Percentiles rank a stretch among this genome's conserved stretches.
Evolutionary conservation across 2,329 filamentous ascomycete species (phyloP).

Genomic region (Colletotrichum brevisporum): DNA sequence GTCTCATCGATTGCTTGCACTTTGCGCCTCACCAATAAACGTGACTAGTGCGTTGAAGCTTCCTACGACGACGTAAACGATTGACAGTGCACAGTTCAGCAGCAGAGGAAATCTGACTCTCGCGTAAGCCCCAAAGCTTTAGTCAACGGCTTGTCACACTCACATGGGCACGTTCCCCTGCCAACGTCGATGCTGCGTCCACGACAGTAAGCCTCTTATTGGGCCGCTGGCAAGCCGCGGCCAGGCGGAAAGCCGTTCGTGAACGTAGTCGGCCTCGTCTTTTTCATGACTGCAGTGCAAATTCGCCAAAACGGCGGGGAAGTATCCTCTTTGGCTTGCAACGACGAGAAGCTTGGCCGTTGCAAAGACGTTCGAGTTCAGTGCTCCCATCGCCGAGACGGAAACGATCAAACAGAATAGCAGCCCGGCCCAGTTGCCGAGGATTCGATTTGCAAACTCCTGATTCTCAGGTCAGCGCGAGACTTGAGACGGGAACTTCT

Average conservation of each 20-base stretch:
- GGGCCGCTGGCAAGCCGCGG: conserved; percentile 41
- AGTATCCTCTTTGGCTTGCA: conserved; percentile 49
- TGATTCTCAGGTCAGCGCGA: conserved; percentile 45
- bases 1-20: not conserved
- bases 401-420: conserved; percentile 56
- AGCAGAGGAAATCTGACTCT: conserved; percentile 43
- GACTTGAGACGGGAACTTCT: not conserved
- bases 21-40: conserved; percentile 42
- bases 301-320: conserved; percentile 46
- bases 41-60: conserved; percentile 47
- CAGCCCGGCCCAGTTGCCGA: conserved; percentile 55
- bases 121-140: conserved; percentile 25
- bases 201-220: conserved; percentile 43
- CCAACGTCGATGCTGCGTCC: conserved; percentile 45
- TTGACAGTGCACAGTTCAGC: conserved; percentile 44
- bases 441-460: conserved; percentile 48
- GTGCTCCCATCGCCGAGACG: conserved; percentile 56
- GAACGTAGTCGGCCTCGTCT: conserved; percentile 47
- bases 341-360: conserved; percentile 57
- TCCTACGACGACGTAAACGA: conserved; percentile 45
- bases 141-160: conserved; percentile 14
- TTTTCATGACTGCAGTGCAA: conserved; percentile 45
- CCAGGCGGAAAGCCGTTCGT: conserved; percentile 40
- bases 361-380: conserved; percentile 61
- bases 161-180: conserved; percentile 43